Conservation (phyloP, 2,329 filamentous ascomycete genomes). For the Ophiostoma novo-ulmi region DNA sequence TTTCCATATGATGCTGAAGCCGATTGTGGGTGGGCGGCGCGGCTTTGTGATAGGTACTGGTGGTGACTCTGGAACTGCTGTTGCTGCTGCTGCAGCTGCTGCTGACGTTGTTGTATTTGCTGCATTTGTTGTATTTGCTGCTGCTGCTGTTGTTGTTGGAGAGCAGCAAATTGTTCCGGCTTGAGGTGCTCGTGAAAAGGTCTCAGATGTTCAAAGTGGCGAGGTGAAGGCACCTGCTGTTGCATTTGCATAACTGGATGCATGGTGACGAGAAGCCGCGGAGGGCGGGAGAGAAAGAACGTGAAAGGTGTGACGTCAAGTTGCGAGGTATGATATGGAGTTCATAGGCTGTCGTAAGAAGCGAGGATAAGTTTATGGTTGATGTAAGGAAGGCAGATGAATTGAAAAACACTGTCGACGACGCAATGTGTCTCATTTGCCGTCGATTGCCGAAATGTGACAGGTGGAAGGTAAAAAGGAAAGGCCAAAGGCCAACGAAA, state of each 20-base stretch:
- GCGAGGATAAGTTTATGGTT: neutral
- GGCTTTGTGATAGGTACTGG: conserved; percentile 24
- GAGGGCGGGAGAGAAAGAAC: conserved; percentile 14
- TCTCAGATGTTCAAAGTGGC: conserved; percentile 38
- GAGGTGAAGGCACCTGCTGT: conserved; percentile 44
- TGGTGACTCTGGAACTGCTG: conserved; percentile 21
- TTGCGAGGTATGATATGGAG: neutral
- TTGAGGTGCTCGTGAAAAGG: conserved; percentile 32
- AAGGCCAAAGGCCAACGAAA: neutral
- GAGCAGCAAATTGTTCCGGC: conserved; percentile 31
- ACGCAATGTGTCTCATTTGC: neutral
- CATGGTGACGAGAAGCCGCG: conserved; percentile 28
- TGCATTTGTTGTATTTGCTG: conserved; percentile 22
- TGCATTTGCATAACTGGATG: conserved; percentile 50
- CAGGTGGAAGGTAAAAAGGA: neutral
- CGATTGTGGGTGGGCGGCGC: conserved; percentile 19
- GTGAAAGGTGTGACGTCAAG: neutral
- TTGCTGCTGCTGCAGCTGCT: conserved; percentile 21
- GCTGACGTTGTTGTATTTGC: conserved; percentile 24
- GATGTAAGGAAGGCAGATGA: neutral
- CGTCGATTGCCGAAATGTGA: neutral
- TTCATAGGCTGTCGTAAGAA: neutral
- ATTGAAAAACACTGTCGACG: neutral
- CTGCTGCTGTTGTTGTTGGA: conserved; percentile 26
- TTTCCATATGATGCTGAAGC: neutral